Base-by-base conservation (phyloP, 257 asterid genomes). In the Jacaranda copaia region DNA sequence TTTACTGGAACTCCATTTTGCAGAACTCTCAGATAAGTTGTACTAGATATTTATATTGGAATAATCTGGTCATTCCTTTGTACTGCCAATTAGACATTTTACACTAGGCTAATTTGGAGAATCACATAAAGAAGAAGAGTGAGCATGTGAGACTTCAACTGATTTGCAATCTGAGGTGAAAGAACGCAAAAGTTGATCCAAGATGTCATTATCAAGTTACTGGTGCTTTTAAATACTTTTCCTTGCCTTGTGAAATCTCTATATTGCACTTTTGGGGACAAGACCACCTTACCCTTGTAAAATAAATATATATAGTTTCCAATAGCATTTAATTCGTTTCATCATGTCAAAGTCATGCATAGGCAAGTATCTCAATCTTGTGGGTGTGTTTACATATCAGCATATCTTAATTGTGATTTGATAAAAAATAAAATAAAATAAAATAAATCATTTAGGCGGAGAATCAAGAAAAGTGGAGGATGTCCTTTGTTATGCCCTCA, bases 401-500 rank as follows among this genome's bases (percentile, higher is more conserved):
- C 46, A 42, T 42, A 1, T 5, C 57, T 68, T 70, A 15, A 59
- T 78, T 60, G 36, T 16, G 35, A 74, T 56, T 38, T 60, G 45
- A n/a, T n/a, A 68, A 82, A 52, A 25, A 71, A 42, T 20, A 51
- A n/a, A n/a, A n/a, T n/a, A n/a, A n/a, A n/a, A n/a, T n/a, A n/a
- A n/a, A 39, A 35, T 8, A 25, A 25, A 25, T 79, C 32, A 8
- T 75, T 69, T 70, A 93, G 98, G 87, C 53, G 78, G 89, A 81
- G 75, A 85, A 77, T 72, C 81, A 85, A 83, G 93, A 79, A 25
- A 85, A 83, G 72, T 92, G 97, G 98, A 82, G 75, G 57, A 90
- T 92, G 97, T 94, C 97, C 16, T 90, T 94, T 80, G 85, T 94
- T 55, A 79, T 94, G 96, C 98, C 98, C 43, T 90, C 97, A 42